Conservation (phyloP, 1,284 basidiomycete genomes). For the Moniliophthora roreri region DNA sequence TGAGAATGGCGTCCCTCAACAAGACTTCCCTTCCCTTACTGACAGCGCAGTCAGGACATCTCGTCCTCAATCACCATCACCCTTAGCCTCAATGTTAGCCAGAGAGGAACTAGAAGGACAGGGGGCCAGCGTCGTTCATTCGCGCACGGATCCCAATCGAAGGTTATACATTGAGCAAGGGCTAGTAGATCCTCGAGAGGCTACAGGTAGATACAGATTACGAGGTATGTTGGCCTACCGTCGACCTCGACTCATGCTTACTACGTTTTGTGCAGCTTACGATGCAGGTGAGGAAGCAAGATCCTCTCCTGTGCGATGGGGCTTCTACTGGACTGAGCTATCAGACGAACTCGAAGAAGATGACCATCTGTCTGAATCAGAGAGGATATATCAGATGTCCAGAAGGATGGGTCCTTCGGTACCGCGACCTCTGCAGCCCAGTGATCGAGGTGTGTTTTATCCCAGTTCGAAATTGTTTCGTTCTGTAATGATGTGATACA, state of each 20-base stretch:
- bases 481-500: no score
- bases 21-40: not conserved
- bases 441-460: constrained; percentile 4
- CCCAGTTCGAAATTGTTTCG: no score
- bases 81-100: not conserved
- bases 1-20: not conserved
- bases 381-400: constrained; percentile 6
- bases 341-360: not conserved
- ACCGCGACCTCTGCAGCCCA: not conserved
- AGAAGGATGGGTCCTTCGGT: constrained; percentile 1
- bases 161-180: constrained; percentile 10
- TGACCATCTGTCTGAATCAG: constrained; percentile 1
- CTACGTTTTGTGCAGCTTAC: not conserved
- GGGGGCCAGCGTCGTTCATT: not conserved
- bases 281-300: constrained; percentile 1
- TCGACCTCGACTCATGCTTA: not conserved
- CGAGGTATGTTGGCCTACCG: constrained; percentile 5
- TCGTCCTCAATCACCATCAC: not conserved
- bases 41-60: not conserved
- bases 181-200: constrained; percentile 9
- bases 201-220: constrained; percentile 4
- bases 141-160: not conserved
- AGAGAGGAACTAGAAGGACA: not conserved
- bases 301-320: constrained; percentile 7
- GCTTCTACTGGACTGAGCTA: constrained; percentile 12